A percentile compares a stretch with the other conserved stretches of the same genome.
These are phyloP conservation scores for Cytospora schulzeri DNA, from an alignment of 2,329 filamentous ascomycete genomes.

Conservation along the genomic window DNA sequence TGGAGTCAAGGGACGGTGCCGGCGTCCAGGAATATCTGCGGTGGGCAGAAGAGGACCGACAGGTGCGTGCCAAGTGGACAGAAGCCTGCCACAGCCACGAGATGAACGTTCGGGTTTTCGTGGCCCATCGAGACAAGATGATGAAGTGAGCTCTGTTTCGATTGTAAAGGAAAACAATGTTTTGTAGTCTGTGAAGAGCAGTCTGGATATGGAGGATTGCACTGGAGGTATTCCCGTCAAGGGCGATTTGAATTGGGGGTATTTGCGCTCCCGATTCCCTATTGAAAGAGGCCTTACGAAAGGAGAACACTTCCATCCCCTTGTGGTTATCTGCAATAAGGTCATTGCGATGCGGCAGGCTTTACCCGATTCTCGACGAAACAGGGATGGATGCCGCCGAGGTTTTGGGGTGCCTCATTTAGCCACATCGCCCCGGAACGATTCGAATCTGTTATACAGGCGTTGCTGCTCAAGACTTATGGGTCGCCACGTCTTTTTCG, in stretches of 20 bases:
- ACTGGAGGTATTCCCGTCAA: not conserved
- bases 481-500: not conserved
- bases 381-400: not conserved
- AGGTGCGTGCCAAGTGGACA: conserved; percentile 63
- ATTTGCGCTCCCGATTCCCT: not conserved
- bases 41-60: conserved; percentile 65
- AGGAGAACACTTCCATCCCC: not conserved
- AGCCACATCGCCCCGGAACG: not conserved
- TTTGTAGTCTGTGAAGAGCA: not conserved
- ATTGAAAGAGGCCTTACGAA: not conserved
- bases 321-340: not conserved
- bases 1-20: conserved; percentile 44
- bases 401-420: not conserved
- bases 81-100: conserved; percentile 63
- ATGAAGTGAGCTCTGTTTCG: conserved; percentile 39
- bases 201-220: not conserved
- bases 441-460: not conserved
- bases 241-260: not conserved
- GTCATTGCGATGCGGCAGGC: not conserved
- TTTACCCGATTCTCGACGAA: not conserved
- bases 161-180: not conserved
- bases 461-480: not conserved
- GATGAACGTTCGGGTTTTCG: conserved; percentile 59
- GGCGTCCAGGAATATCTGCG: conserved; percentile 61
- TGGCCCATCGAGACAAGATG: conserved; percentile 48